Base-by-base conservation (phyloP, 371 early-diverging fungal species). In the Saksenaea oblongispora region DNA sequence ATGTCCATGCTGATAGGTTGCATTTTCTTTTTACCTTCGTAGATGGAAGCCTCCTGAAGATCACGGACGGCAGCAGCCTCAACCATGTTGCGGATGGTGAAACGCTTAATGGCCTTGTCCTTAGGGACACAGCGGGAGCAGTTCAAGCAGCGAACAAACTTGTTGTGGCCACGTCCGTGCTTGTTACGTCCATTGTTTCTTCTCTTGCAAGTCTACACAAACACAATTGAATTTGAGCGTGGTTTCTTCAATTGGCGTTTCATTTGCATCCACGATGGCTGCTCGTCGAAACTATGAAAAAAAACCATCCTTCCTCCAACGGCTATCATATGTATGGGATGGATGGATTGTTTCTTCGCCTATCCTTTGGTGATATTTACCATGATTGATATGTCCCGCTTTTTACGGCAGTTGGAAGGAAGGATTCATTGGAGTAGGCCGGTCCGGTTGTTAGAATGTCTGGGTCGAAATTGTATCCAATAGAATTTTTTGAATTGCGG, bases 71-170 rank as follows among this genome's bases (percentile, higher is more conserved):
- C 98, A 64, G 99, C 99, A 74, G 89, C 85, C 84, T 99, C 99
- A 65, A 99, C 94, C 93, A 99, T 95, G 87, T 95, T 96, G 75
- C 96, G 90, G 83, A 98, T 91, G 75, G 91, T 87, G 89, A 97
- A 96, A 72, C 99, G 92, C 92, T 98, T 98, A 85, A 99, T 95
- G 78, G 98, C 96, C 93, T 99, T 99, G 88, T 99, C 99, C 86
- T 99, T 99, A 71, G 99, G 97, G 68, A 94, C 94, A 76, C 95
- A 93, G 83, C 97, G 93, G 67, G 90, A 91, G 87, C 99, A 99
- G 95, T 99, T 98, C 78, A 94, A 92, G 90, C 99, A 99, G 76
- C 99, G 95, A 74, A 98, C 92, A 69, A 89, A 89, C 84, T 90
- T 92, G 80, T 90, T 92, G 90, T 98, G 96, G 76, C 99, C 99